These are phyloP conservation scores for Ogataea pignaliae DNA, from an alignment of 805 yeast species.

Conservation along the genomic window DNA sequence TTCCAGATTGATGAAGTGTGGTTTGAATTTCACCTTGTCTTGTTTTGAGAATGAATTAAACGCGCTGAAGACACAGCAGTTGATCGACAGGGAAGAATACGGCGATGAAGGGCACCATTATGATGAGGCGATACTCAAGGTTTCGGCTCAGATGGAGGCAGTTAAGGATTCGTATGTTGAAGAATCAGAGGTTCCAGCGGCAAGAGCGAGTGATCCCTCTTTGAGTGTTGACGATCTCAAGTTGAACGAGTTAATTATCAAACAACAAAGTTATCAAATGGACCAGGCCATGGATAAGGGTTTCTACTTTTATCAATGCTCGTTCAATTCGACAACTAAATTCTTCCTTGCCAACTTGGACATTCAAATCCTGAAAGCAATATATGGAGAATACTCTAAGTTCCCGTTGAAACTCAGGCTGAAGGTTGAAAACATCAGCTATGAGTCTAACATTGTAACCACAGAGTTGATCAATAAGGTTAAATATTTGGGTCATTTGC, in stretches of 20 bases:
- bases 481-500: conserved; percentile 78
- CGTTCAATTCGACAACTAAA: conserved; percentile 60
- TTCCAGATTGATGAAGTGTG: conserved; percentile 69
- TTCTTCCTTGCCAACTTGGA: conserved; percentile 78
- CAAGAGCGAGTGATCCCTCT: not conserved
- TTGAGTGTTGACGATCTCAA: conserved; percentile 8
- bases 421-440: conserved; percentile 64
- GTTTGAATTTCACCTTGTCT: conserved; percentile 44
- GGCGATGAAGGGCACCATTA: conserved; percentile 55
- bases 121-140: conserved; percentile 50
- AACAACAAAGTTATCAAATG: conserved; percentile 11
- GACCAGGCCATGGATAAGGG: conserved; percentile 34
- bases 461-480: conserved; percentile 53
- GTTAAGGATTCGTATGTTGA: conserved; percentile 32
- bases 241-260: conserved; percentile 15
- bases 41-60: conserved; percentile 59
- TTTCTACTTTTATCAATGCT: conserved; percentile 67
- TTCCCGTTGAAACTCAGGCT: conserved; percentile 66
- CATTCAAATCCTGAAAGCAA: conserved; percentile 60
- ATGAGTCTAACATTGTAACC: conserved; percentile 50
- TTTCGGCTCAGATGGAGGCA: conserved; percentile 40
- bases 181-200: conserved; percentile 6
- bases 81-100: conserved; percentile 56
- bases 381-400: conserved; percentile 55
- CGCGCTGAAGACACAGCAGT: conserved; percentile 44